phyloP scores from a whole-genome alignment of 495 filamentous ascomycete species.

The Hapsidospora chrysogenum region DNA sequence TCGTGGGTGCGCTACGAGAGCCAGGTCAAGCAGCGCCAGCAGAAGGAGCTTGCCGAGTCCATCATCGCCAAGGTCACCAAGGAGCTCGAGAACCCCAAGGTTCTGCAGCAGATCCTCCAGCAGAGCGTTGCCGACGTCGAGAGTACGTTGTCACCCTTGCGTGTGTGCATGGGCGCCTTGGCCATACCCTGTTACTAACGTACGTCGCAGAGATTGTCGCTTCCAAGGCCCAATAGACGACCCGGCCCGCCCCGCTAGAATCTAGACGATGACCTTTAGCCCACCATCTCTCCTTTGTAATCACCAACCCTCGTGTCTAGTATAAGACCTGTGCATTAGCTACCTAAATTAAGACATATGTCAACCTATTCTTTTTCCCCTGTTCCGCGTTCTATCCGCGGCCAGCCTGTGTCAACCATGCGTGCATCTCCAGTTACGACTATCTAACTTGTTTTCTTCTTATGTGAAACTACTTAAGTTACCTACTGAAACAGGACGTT shows the following conservation, averaged over 20 bases:
- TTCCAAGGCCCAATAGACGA: constrained; percentile 35
- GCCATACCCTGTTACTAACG: background rate
- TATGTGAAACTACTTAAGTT: too few species aligned
- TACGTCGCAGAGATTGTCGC: constrained; percentile 28
- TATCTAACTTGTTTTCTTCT: too few species aligned
- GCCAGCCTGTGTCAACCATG: too few species aligned
- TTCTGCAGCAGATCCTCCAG: constrained; percentile 84
- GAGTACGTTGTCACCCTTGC: constrained; percentile 47
- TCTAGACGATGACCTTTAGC: constrained; percentile 12
- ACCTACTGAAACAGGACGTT: too few species aligned
- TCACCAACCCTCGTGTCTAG: constrained; percentile 12
- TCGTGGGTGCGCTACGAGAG: constrained; percentile 97
- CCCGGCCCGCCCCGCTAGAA: constrained; percentile 15
- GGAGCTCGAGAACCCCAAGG: constrained; percentile 92
- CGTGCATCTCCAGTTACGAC: too few species aligned
- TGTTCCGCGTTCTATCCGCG: too few species aligned
- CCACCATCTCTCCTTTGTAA: constrained; percentile 19
- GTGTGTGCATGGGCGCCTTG: too few species aligned
- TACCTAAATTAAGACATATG: constrained; percentile 6
- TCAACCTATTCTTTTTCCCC: background rate
- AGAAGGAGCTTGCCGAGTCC: constrained; percentile 81
- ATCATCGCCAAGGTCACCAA: constrained; percentile 94
- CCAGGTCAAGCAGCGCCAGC: constrained; percentile 96
- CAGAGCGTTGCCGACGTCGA: constrained; percentile 93
- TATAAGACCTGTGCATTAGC: constrained; percentile 21